phyloP scores from a whole-genome alignment of 345 rosid genomes.

The Populus pruinosa region DNA sequence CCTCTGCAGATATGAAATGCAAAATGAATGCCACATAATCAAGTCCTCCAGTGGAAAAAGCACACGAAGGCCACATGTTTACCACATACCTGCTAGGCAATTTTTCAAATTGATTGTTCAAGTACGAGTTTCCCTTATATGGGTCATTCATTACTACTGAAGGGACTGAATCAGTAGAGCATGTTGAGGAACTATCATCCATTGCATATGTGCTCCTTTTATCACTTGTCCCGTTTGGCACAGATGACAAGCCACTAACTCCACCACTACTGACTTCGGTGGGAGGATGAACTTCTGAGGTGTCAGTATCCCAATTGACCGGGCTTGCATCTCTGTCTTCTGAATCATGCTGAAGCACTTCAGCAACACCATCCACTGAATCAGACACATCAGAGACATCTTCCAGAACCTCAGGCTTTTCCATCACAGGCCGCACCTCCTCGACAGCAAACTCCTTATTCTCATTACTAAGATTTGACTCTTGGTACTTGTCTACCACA shows the following conservation, averaged over 20 bases:
- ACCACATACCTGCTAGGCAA: slow-evolving; percentile 51
- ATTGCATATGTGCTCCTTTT: slow-evolving; percentile 50
- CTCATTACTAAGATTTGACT: slow-evolving; percentile 37
- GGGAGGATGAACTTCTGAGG: slow-evolving; percentile 65
- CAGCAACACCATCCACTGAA: slow-evolving; percentile 61
- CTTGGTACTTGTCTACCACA: slow-evolving; percentile 40
- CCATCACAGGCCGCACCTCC: slow-evolving; percentile 46
- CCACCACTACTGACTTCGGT: slow-evolving; percentile 56
- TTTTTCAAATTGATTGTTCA: slow-evolving; percentile 43
- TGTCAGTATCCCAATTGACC: slow-evolving; percentile 78
- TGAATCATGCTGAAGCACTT: slow-evolving; percentile 65
- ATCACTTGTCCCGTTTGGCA: slow-evolving; percentile 59
- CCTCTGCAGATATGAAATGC: slow-evolving; percentile 16
- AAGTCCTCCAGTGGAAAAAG: background rate
- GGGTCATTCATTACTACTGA: slow-evolving; percentile 60
- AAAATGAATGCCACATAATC: background rate
- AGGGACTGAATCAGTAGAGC: slow-evolving; percentile 76
- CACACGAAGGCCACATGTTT: background rate
- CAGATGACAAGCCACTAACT: slow-evolving; percentile 47
- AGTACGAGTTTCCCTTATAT: slow-evolving; percentile 44
- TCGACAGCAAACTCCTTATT: slow-evolving; percentile 43
- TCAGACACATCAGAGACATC: slow-evolving; percentile 83
- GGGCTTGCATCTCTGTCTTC: slow-evolving; percentile 80
- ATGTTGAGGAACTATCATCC: slow-evolving; percentile 95
- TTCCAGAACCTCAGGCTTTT: slow-evolving; percentile 59